Conservation (phyloP, 1,284 basidiomycete genomes). For the Trametes polyzona region DNA sequence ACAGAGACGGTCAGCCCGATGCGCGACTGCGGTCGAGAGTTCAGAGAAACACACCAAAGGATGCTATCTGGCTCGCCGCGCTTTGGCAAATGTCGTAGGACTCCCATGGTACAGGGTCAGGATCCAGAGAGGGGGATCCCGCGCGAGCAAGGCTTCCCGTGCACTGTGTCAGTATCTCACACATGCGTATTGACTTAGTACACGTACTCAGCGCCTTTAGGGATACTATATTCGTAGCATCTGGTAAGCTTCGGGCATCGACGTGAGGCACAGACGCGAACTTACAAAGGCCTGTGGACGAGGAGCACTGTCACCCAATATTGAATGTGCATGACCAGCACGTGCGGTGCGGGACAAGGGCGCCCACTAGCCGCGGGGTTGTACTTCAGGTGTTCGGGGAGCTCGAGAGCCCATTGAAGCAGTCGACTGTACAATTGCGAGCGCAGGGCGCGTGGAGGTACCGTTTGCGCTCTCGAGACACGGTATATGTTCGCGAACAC, state of each 20-base stretch:
- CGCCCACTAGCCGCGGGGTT: slow-evolving; percentile 55
- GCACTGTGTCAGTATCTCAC: slow-evolving; percentile 24
- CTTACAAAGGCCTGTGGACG: slow-evolving; percentile 82
- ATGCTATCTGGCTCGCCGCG: slow-evolving; percentile 75
- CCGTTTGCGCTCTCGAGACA: slow-evolving; percentile 54
- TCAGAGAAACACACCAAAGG: slow-evolving; percentile 53
- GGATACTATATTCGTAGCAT: slow-evolving; percentile 50
- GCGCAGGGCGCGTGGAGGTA: slow-evolving; percentile 51
- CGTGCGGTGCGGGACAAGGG: slow-evolving; percentile 60
- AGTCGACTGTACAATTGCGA: slow-evolving; percentile 64
- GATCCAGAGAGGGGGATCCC: slow-evolving; percentile 17
- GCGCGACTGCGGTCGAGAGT: neutral
- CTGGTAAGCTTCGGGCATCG: slow-evolving; percentile 7
- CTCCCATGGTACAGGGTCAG: slow-evolving; percentile 44
- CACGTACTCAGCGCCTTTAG: slow-evolving; percentile 66
- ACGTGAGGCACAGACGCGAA: slow-evolving; percentile 16
- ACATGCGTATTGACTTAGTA: slow-evolving; percentile 21
- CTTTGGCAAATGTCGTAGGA: slow-evolving; percentile 79
- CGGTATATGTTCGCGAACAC: slow-evolving; percentile 78
- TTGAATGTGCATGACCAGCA: slow-evolving; percentile 74
- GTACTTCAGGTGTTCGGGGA: slow-evolving; percentile 68
- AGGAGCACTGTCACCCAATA: slow-evolving; percentile 83
- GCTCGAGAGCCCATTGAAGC: slow-evolving; percentile 75
- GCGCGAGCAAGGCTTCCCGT: slow-evolving; percentile 6
- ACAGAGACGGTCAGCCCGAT: neutral